Conservation (phyloP, 2,329 filamentous ascomycete species). For the Curvularia sp. region DNA sequence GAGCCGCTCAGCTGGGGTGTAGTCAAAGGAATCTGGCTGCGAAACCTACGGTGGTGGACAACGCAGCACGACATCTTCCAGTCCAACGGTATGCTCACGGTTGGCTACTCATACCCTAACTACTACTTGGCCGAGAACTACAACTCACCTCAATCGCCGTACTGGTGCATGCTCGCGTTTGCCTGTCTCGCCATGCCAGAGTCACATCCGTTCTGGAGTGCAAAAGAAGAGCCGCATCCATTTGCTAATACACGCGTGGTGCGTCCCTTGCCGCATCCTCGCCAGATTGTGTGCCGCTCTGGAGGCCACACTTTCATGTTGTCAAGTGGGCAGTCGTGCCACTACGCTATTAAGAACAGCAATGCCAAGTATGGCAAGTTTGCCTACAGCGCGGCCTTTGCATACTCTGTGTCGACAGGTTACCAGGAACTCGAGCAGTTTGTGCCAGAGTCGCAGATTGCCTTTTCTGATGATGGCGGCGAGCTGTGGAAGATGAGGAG, state of each 20-base stretch:
- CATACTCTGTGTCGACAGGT: slow-evolving; percentile 78
- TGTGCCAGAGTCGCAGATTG: slow-evolving; percentile 76
- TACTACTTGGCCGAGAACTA: slow-evolving; percentile 86
- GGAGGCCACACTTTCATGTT: slow-evolving; percentile 80
- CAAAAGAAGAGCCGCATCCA: slow-evolving; percentile 67
- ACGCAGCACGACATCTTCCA: slow-evolving; percentile 77
- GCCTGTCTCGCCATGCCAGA: slow-evolving; percentile 74
- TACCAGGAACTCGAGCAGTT: slow-evolving; percentile 78
- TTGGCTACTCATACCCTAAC: slow-evolving; percentile 80
- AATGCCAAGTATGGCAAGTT: slow-evolving; percentile 84
- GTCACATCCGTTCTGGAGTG: slow-evolving; percentile 77
- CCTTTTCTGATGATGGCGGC: slow-evolving; percentile 76
- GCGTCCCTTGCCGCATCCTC: slow-evolving; percentile 69
- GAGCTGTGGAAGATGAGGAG: slow-evolving; percentile 81
- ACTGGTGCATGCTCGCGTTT: slow-evolving; percentile 82
- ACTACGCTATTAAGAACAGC: slow-evolving; percentile 80
- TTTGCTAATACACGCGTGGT: slow-evolving; percentile 63
- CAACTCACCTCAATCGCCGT: slow-evolving; percentile 75
- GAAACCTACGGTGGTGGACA: slow-evolving; percentile 82
- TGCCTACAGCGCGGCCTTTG: slow-evolving; percentile 77
- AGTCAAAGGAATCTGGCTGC: slow-evolving; percentile 76
- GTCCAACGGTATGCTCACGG: slow-evolving; percentile 73
- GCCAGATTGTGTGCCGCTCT: slow-evolving; percentile 73
- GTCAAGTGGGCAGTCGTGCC: slow-evolving; percentile 76
- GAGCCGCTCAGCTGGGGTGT: slow-evolving; percentile 77